Percentiles rank a stretch among this genome's conserved stretches.
Conservation (phyloP, 2,329 filamentous ascomycete genomes). For the Apiospora aurea region DNA sequence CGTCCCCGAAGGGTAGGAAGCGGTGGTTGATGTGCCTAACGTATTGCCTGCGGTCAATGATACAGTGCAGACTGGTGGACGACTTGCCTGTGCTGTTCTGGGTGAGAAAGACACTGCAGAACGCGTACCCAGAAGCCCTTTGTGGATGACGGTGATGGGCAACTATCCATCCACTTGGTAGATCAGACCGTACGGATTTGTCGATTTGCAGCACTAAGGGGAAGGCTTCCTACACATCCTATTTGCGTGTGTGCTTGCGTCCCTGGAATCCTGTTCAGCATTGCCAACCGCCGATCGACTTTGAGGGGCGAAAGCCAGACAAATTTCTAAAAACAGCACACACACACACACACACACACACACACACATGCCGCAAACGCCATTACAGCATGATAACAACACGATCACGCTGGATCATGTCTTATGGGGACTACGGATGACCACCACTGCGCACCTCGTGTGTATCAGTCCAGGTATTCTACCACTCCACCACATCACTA, state of each 20-base stretch:
- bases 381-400: not conserved
- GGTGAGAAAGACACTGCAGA: not conserved
- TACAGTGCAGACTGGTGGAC: not conserved
- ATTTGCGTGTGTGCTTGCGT: not conserved
- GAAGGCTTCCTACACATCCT: not conserved
- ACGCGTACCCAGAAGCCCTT: too few species aligned
- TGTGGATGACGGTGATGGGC: not conserved
- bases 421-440: not conserved
- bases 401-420: not conserved
- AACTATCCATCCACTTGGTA: not conserved
- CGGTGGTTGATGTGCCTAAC: too few species aligned
- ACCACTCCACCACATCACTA: not conserved
- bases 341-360: too few species aligned
- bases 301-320: not conserved
- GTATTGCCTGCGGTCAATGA: not conserved
- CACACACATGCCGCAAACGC: not conserved
- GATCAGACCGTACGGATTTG: not conserved
- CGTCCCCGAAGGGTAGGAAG: not conserved
- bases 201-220: not conserved
- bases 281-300: not conserved
- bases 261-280: not conserved
- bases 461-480: not conserved
- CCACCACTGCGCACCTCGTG: not conserved
- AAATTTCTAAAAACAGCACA: constrained; percentile 1
- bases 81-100: not conserved